Percentiles rank a stretch among this genome's conserved stretches.
Conservation (phyloP, 2,329 filamentous ascomycete genomes). For the Colletotrichum zoysiae region DNA sequence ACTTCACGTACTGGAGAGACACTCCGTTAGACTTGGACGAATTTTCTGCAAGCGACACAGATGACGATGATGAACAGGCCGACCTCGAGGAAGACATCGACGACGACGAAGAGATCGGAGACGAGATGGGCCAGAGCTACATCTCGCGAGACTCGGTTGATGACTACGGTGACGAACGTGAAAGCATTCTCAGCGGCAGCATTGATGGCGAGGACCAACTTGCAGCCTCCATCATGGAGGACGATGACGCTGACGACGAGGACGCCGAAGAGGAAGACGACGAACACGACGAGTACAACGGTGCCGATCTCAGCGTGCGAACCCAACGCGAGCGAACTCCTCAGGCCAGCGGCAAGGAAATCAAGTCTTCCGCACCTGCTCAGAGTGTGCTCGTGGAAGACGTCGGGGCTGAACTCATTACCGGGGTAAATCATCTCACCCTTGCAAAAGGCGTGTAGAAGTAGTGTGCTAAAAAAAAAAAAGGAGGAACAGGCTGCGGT, state of each 20-base stretch:
- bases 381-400: slow-evolving; percentile 56
- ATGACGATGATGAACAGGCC: slow-evolving; percentile 63
- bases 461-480: slow-evolving; percentile 42
- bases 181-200: slow-evolving; percentile 59
- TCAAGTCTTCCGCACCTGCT: slow-evolving; percentile 41
- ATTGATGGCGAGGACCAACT: slow-evolving; percentile 59
- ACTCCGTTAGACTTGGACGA: slow-evolving; percentile 86
- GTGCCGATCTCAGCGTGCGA: slow-evolving; percentile 53
- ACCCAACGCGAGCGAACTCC: slow-evolving; percentile 37
- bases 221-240: slow-evolving; percentile 56
- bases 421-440: slow-evolving; percentile 67
- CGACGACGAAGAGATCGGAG: slow-evolving; percentile 57
- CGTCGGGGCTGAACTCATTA: slow-evolving; percentile 68
- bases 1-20: slow-evolving; percentile 97
- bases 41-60: slow-evolving; percentile 85
- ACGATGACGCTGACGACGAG: slow-evolving; percentile 51
- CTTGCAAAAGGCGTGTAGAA: slow-evolving; percentile 56
- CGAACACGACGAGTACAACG: slow-evolving; percentile 51
- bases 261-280: slow-evolving; percentile 51
- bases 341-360: slow-evolving; percentile 35
- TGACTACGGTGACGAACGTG: slow-evolving; percentile 58
- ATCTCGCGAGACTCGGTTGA: slow-evolving; percentile 64
- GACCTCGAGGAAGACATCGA: slow-evolving; percentile 65
- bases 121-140: slow-evolving; percentile 67
- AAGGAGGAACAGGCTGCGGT: slow-evolving; percentile 40